A percentile compares a stretch with the other conserved stretches of the same genome.
Evolutionary conservation across 768 basidiomycete species (phyloP).

Genomic region (Mycena venus): DNA sequence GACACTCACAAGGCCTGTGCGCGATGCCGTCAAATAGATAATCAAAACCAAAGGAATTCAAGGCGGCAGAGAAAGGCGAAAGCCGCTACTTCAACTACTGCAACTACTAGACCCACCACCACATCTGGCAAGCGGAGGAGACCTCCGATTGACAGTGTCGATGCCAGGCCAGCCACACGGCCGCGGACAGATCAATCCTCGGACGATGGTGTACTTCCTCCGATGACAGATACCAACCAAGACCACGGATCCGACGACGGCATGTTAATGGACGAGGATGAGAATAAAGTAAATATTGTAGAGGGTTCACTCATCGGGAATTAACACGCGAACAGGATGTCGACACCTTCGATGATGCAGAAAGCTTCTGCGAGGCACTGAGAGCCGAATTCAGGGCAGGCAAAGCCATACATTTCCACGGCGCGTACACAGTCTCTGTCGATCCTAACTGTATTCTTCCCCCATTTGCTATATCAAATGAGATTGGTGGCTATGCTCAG

Average conservation of each 20-base stretch:
- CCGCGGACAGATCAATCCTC: not conserved
- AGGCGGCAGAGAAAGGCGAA: not conserved
- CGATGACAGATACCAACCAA: not conserved
- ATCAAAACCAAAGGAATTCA: not conserved
- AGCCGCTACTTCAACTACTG: too few species aligned
- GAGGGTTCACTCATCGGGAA: not conserved
- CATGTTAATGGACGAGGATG: not conserved
- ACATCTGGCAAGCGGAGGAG: not conserved
- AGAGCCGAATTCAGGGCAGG: not conserved
- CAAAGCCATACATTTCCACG: not conserved
- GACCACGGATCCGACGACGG: not conserved
- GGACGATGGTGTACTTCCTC: not conserved
- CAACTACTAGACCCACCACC: not conserved
- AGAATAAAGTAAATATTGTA: not conserved
- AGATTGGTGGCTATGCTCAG: not conserved
- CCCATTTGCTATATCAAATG: not conserved
- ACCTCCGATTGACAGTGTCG: not conserved
- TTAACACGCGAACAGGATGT: not conserved
- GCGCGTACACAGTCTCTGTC: not conserved
- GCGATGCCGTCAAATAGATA: not conserved
- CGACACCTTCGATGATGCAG: not conserved
- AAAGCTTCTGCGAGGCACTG: not conserved
- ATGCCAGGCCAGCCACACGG: not conserved
- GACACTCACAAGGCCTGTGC: not conserved
- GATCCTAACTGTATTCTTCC: not conserved